Evolutionary conservation across 2,329 filamentous ascomycete genomes (phyloP), one percentile per base, ranked within the genome.

Genomic region (Falciphora oryzae): DNA sequence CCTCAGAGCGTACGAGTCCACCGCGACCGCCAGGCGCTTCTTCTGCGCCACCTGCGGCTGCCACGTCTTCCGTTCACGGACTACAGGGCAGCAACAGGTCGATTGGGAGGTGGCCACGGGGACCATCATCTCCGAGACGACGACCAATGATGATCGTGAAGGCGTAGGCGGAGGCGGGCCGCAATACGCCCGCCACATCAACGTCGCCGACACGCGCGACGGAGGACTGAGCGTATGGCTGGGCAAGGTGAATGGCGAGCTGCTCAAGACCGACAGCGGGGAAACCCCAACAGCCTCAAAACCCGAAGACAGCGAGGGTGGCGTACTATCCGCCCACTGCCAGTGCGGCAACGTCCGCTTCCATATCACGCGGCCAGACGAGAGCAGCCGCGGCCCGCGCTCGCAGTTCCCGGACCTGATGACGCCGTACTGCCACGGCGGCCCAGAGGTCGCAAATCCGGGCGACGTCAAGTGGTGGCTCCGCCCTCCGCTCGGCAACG

Each of bases 391-490:
- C 6, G 63, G 76, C 5, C 79, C 79, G 1, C 74, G 73, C 31
- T 83, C 84, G 4, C 75, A 76, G 28, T 85, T 81, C 73, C 72
- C 85, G 14, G 84, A 90, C 68, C 71, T 86, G 11, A 76, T 84
- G 22, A 69, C 82, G 1, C 81, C 84, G 0, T 83, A 79, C 67
- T 71, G 78, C 66, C 74, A 74, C n/a, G 73, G 73, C 50, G 67
- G 67, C 31, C 69, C 70, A 3, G 57, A 59, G 13, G 67, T 75
- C 22, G 68, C 68, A 25, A 88, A 86, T 65, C 75, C 78, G 0
- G 68, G 76, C 3, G 76, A 83, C 67, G 73, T 79, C 4, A 85
- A 85, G 68, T 89, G 85, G 86, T 89, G 84, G 80, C 76, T 89
- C n/a, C 76, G 79, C 22, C 64, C 66, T 73, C 32, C 32, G 32